Evolutionary conservation across 1,139 yeast genomes (phyloP).

Genomic region (Hyphopichia khmerensis): DNA sequence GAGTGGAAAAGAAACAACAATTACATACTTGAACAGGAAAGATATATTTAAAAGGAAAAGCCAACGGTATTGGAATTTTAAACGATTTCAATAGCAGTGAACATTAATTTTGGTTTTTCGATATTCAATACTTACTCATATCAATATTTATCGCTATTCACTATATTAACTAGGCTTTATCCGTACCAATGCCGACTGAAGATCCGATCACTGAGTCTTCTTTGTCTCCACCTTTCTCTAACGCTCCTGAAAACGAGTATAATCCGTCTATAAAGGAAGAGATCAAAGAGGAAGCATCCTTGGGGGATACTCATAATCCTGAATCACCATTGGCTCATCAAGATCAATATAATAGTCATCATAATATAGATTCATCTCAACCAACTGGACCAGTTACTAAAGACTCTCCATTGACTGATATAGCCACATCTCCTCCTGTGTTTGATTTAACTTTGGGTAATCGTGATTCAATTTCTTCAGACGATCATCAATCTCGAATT

Average conservation of each 20-base stretch:
- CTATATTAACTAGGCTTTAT: background rate
- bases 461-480: background rate
- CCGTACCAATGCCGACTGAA: constrained; percentile 8
- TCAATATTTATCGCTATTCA: too few relatives aligned
- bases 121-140: too few relatives aligned
- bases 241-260: background rate
- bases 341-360: background rate
- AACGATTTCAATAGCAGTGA: too few relatives aligned
- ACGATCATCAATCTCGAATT: background rate
- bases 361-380: background rate
- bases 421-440: constrained; percentile 41
- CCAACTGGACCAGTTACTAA: constrained; percentile 6
- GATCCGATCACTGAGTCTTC: constrained; percentile 5
- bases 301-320: too few relatives aligned
- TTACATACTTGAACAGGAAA: too few relatives aligned
- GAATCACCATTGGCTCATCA: too few relatives aligned
- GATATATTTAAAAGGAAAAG: too few relatives aligned
- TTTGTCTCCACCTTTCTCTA: constrained; percentile 4
- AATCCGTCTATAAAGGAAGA: too few relatives aligned
- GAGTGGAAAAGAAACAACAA: too few relatives aligned
- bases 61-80: too few relatives aligned
- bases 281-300: too few relatives aligned
- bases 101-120: too few relatives aligned
- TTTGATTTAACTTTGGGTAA: constrained; percentile 20
- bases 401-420: constrained; percentile 40